Percentiles rank a stretch among this genome's conserved stretches.
These are phyloP conservation scores for Melanogaster broomeanus DNA, from an alignment of 768 basidiomycete species.

Conservation along the genomic window DNA sequence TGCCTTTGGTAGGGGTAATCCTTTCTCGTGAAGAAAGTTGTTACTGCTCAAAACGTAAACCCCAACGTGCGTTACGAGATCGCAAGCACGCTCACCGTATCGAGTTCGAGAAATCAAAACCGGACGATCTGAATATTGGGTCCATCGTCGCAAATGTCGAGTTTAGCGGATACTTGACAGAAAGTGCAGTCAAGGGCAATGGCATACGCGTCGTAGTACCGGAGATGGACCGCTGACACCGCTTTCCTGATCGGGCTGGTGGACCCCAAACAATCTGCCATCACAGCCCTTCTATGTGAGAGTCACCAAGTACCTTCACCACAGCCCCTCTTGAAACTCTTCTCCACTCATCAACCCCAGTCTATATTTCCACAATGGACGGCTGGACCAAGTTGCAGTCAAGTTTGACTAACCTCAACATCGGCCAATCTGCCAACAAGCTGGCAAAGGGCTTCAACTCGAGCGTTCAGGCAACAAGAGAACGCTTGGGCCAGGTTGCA, in stretches of 20 bases:
- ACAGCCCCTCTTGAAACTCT: background rate
- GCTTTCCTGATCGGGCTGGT: conserved; percentile 3
- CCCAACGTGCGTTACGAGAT: background rate
- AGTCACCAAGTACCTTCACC: conserved; percentile 9
- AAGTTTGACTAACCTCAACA: conserved; percentile 62
- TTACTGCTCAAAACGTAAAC: conserved; percentile 49
- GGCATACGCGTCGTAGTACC: conserved; percentile 31
- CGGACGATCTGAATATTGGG: conserved; percentile 48
- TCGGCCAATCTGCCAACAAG: conserved; percentile 75
- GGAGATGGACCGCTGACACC: conserved; percentile 22
- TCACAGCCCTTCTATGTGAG: background rate
- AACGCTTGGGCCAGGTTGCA: conserved; percentile 87
- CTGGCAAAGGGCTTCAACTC: conserved; percentile 79
- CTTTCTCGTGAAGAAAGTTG: conserved; percentile 67
- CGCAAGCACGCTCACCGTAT: conserved; percentile 48
- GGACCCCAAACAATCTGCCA: conserved; percentile 11
- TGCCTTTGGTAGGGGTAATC: conserved; percentile 75
- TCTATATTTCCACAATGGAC: conserved; percentile 35
- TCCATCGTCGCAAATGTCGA: conserved; percentile 39
- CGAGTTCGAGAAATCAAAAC: conserved; percentile 81
- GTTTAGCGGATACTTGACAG: background rate
- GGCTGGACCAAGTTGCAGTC: conserved; percentile 71
- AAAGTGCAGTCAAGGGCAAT: conserved; percentile 1
- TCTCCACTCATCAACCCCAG: background rate
- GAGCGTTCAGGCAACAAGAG: conserved; percentile 83